phyloP scores from a whole-genome alignment of 345 rosid genomes.

The Sisymbrium irio region DNA sequence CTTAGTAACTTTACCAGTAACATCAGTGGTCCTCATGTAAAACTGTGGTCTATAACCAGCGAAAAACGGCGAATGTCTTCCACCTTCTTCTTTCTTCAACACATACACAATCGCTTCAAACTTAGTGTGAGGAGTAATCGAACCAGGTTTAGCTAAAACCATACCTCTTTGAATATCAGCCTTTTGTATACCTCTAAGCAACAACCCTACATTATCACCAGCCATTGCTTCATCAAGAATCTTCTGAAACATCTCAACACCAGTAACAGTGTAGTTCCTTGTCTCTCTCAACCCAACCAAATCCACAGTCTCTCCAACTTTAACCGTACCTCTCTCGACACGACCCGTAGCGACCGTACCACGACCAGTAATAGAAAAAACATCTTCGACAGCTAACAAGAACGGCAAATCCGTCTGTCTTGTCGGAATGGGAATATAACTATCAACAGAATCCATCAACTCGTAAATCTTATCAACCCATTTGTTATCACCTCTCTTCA shows the following conservation, averaged over 20 bases:
- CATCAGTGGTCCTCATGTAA: conserved; percentile 93
- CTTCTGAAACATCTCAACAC: conserved; percentile 83
- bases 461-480: conserved; percentile 89
- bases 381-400: conserved; percentile 74
- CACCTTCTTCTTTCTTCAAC: conserved; percentile 93
- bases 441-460: conserved; percentile 80
- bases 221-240: conserved; percentile 59
- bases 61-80: conserved; percentile 77
- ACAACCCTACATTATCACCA: conserved; percentile 71
- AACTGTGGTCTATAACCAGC: conserved; percentile 82
- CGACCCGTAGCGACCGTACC: conserved; percentile 91
- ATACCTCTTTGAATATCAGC: conserved; percentile 85
- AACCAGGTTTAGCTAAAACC: conserved; percentile 79
- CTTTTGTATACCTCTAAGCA: conserved; percentile 83
- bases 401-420: conserved; percentile 77
- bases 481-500: conserved; percentile 63
- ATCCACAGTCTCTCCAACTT: conserved; percentile 69
- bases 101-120: conserved; percentile 72
- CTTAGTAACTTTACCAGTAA: conserved; percentile 64
- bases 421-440: conserved; percentile 70
- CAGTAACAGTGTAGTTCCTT: conserved; percentile 62
- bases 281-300: conserved; percentile 75
- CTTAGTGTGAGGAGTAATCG: conserved; percentile 73
- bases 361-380: conserved; percentile 82
- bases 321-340: conserved; percentile 69